Evolutionary conservation across 2,329 filamentous ascomycete species (phyloP).

Genomic region (Boeremia lycopersici): DNA sequence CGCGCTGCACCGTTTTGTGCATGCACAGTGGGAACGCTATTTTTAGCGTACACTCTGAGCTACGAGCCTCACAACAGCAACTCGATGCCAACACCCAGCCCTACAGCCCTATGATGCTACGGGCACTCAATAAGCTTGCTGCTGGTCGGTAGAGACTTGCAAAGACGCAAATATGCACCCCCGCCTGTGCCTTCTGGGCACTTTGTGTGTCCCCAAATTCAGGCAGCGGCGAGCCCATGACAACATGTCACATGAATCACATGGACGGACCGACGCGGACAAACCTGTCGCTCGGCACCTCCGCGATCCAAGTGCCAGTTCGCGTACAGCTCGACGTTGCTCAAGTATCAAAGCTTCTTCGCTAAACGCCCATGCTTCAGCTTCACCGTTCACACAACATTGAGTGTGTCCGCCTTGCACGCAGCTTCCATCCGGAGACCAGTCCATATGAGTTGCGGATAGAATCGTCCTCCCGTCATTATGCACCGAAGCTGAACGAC

Average conservation of each 20-base stretch:
- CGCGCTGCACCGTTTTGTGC: constrained; percentile 7
- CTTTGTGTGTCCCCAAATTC: constrained; percentile 16
- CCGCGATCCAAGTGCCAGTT: constrained; percentile 10
- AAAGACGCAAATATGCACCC: constrained; percentile 16
- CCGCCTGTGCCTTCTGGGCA: constrained; percentile 20
- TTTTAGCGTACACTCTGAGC: constrained; percentile 32
- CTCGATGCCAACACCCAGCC: constrained; percentile 19
- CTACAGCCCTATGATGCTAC: constrained; percentile 27
- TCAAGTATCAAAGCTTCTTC: constrained; percentile 18
- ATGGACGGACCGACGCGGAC: constrained; percentile 15
- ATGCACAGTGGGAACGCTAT: constrained; percentile 25
- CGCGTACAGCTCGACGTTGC: constrained; percentile 9
- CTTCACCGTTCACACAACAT: constrained; percentile 10
- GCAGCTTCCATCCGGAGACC: constrained; percentile 7
- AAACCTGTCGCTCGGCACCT: constrained; percentile 19
- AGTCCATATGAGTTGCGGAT: constrained; percentile 9
- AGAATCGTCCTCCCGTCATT: constrained; percentile 5
- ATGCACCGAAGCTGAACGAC: constrained; percentile 11
- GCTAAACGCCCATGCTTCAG: constrained; percentile 16
- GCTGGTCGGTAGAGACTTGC: constrained; percentile 5
- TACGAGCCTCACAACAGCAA: constrained; percentile 28
- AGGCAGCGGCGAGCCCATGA: constrained; percentile 5
- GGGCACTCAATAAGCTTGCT: constrained; percentile 14
- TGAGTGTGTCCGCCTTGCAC: constrained; percentile 13
- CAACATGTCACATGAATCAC: constrained; percentile 8